Conservation (phyloP, 805 yeast species). For the Torulaspora maleeae region DNA sequence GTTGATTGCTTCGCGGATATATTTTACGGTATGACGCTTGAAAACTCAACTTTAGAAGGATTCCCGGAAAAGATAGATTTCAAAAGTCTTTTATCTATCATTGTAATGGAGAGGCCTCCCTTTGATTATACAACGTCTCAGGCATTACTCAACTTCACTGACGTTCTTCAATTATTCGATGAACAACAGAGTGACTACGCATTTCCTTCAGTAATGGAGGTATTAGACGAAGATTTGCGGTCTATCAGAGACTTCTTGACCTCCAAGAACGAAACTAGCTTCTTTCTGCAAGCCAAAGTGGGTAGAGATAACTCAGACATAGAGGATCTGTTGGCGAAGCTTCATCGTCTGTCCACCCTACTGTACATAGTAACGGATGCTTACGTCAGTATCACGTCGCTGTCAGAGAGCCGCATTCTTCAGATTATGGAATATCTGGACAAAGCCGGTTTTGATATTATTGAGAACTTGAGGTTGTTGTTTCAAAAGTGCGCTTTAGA, state of each 20-base stretch:
- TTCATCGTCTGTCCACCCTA: slow-evolving; percentile 40
- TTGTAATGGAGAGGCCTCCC: slow-evolving; percentile 52
- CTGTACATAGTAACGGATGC: slow-evolving; percentile 52
- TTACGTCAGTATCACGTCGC: slow-evolving; percentile 48
- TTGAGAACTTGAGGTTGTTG: slow-evolving; percentile 43
- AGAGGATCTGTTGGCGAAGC: slow-evolving; percentile 21
- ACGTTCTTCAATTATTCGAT: slow-evolving; percentile 53
- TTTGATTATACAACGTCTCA: slow-evolving; percentile 57
- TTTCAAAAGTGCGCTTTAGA: slow-evolving; percentile 51
- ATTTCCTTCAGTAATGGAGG: slow-evolving; percentile 35
- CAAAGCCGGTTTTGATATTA: slow-evolving; percentile 38
- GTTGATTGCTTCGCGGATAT: slow-evolving; percentile 50
- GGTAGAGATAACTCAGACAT: slow-evolving; percentile 13
- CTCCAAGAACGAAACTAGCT: slow-evolving; percentile 21
- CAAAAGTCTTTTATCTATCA: slow-evolving; percentile 44
- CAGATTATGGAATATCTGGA: slow-evolving; percentile 29
- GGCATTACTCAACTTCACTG: slow-evolving; percentile 49
- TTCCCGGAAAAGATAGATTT: slow-evolving; percentile 37
- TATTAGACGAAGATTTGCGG: slow-evolving; percentile 33
- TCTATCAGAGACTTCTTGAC: slow-evolving; percentile 28
- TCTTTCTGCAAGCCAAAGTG: slow-evolving; percentile 25
- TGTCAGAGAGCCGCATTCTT: slow-evolving; percentile 43
- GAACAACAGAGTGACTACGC: slow-evolving; percentile 50
- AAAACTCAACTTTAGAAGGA: slow-evolving; percentile 45
- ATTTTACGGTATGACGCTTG: slow-evolving; percentile 47